Evolutionary conservation across 1,284 basidiomycete species (phyloP), one percentile per base, ranked within the genome.

Genomic region (Salmacisia buchloeana): DNA sequence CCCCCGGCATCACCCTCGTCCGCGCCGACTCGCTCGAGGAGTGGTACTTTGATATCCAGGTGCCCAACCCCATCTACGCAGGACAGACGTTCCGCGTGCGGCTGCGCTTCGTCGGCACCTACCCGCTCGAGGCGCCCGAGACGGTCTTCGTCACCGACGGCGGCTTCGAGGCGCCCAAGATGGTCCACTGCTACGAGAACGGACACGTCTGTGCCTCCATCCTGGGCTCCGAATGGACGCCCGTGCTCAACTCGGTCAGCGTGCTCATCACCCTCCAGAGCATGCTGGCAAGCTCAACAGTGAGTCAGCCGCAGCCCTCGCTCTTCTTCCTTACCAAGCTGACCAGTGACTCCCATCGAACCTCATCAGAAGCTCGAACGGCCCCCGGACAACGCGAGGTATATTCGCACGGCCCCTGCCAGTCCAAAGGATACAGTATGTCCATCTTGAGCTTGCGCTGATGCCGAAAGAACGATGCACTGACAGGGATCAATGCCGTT

Each of bases 41-140:
- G 58, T 73, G 71, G 73, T 63, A 67, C 45, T 74, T 74, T 62
- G 63, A 64, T 3, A 68, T 74, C 41, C 49, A 65, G 36, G 71
- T 73, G 25, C 68, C 73, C 2, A 68, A 73, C 60, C 71, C 65
- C 38, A 69, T 74, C 29, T 74, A 73, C 39, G 46, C 68, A 49
- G 69, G 67, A 6, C 69, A 78, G 58, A 69, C 62, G 43, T 78
- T 78, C 62, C 70, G 65, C 9, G 68, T 78, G 21, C 70, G 76
- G 39, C 76, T 78, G 41, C 70, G 74, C 34, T 78, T 78, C 63
- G 66, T 69, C 10, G 69, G 70, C 21, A 60, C 57, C 4, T 79
- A 79, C 56, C 77, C 77, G 25, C 72, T 79, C 64, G 77, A 79
- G 54, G 69, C 74, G 31, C 77, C 77, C 15, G 77, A 79, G 60